These are phyloP conservation scores for Alloteropsis semialata DNA, from an alignment of 176 grass and related monocot species.

Conservation along the genomic window DNA sequence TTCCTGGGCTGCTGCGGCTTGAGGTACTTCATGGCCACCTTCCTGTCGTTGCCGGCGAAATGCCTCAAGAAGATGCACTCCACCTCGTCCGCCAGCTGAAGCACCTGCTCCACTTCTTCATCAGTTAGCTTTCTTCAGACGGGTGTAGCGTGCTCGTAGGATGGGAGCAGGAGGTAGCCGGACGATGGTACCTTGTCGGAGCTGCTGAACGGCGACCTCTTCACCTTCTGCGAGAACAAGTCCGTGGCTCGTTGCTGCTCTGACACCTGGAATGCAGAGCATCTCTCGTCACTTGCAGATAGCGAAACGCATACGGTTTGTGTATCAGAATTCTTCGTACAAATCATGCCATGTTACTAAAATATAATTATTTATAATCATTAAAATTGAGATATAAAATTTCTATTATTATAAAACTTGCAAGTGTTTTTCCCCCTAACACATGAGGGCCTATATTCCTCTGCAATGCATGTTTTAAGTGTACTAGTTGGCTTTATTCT, in stretches of 20 bases:
- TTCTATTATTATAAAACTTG: not conserved
- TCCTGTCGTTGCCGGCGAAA: constrained; percentile 69
- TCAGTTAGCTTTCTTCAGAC: not conserved
- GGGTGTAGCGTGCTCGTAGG: not conserved
- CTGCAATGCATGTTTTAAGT: not conserved
- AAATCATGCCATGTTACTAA: not conserved
- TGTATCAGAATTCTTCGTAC: not conserved
- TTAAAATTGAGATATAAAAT: not conserved
- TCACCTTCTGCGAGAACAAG: constrained; percentile 69
- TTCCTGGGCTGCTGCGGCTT: constrained; percentile 63
- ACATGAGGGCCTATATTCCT: not conserved
- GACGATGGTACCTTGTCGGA: constrained; percentile 81
- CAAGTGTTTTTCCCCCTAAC: not conserved
- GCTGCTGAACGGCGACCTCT: constrained; percentile 69
- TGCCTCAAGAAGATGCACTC: constrained; percentile 75
- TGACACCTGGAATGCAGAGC: constrained; percentile 57
- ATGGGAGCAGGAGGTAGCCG: not conserved
- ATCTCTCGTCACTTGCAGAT: not conserved
- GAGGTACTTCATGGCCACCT: constrained; percentile 85
- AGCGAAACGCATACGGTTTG: not conserved
- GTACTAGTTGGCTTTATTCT: not conserved
- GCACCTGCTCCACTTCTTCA: constrained; percentile 42
- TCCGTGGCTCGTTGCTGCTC: constrained; percentile 50
- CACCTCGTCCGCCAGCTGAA: constrained; percentile 82
- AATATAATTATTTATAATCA: not conserved